Evolutionary conservation across 768 basidiomycete species (phyloP).

Genomic region (Lactifluus piperatus): DNA sequence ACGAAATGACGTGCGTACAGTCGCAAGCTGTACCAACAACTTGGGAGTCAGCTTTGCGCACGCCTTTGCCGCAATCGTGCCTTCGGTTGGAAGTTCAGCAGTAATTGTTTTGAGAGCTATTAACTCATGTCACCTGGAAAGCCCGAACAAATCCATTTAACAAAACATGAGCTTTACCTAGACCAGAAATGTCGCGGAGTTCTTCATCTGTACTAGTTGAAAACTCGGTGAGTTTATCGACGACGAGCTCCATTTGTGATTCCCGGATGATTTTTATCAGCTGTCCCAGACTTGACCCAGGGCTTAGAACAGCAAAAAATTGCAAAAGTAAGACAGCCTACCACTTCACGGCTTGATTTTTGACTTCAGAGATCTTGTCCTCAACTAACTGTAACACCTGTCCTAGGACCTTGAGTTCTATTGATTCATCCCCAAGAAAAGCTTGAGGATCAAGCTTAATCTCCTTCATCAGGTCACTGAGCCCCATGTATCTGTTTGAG

Average conservation of each 20-base stretch:
- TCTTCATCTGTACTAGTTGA: conserved; percentile 87
- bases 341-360: conserved; percentile 97
- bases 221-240: conserved; percentile 83
- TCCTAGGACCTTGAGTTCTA: conserved; percentile 77
- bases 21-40: conserved; percentile 68
- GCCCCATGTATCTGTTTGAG: conserved; percentile 80
- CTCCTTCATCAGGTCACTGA: conserved; percentile 89
- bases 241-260: conserved; percentile 72
- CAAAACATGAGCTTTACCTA: conserved; percentile 46
- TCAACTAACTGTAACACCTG: conserved; percentile 82
- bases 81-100: conserved; percentile 76
- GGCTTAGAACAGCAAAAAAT: background rate
- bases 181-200: conserved; percentile 84
- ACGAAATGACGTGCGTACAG: conserved; percentile 34
- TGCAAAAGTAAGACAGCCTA: conserved; percentile 27
- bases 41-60: conserved; percentile 82
- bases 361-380: conserved; percentile 96
- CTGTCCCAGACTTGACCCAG: conserved; percentile 60
- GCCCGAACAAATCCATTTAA: background rate
- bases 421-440: conserved; percentile 76
- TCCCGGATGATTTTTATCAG: conserved; percentile 85
- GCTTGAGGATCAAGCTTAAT: conserved; percentile 67
- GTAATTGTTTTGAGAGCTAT: conserved; percentile 93
- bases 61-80: conserved; percentile 67
- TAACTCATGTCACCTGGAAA: background rate